Evolutionary conservation across 2,329 filamentous ascomycete species (phyloP).

Genomic region (Fusarium pininemorale): DNA sequence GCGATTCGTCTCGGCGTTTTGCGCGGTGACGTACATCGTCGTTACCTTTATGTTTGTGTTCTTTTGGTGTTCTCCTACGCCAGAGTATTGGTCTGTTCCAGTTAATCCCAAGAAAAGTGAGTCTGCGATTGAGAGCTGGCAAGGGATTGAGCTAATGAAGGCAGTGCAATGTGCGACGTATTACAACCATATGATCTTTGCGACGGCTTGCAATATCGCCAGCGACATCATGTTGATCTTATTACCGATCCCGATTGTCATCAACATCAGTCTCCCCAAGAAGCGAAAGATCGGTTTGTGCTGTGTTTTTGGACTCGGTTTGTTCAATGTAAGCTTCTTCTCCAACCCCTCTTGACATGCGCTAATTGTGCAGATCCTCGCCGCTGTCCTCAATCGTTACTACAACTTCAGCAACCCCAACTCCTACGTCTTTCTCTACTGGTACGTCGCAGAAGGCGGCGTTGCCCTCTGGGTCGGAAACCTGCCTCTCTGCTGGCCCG

Average conservation of each 20-base stretch:
- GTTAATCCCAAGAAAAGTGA: constrained; percentile 36
- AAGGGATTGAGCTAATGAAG: constrained; percentile 3
- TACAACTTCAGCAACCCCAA: constrained; percentile 68
- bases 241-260: constrained; percentile 57
- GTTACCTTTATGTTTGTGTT: constrained; percentile 61
- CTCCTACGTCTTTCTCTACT: constrained; percentile 64
- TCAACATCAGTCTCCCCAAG: constrained; percentile 50
- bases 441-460: constrained; percentile 68
- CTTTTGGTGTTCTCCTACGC: constrained; percentile 63
- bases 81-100: constrained; percentile 62
- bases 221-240: constrained; percentile 56
- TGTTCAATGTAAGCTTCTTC: constrained; percentile 50
- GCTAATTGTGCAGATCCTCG: constrained; percentile 57
- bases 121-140: neutral
- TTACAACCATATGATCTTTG: constrained; percentile 57
- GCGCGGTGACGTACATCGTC: constrained; percentile 55
- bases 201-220: constrained; percentile 57
- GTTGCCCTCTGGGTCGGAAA: constrained; percentile 70
- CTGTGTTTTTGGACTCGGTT: constrained; percentile 64
- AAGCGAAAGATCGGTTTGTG: constrained; percentile 62
- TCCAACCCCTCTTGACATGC: neutral
- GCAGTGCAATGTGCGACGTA: constrained; percentile 56
- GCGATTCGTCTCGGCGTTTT: constrained; percentile 55
- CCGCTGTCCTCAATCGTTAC: constrained; percentile 68
- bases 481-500: constrained; percentile 67